phyloP scores from a whole-genome alignment of 768 basidiomycete species.

The Dioszegia aurantiaca region DNA sequence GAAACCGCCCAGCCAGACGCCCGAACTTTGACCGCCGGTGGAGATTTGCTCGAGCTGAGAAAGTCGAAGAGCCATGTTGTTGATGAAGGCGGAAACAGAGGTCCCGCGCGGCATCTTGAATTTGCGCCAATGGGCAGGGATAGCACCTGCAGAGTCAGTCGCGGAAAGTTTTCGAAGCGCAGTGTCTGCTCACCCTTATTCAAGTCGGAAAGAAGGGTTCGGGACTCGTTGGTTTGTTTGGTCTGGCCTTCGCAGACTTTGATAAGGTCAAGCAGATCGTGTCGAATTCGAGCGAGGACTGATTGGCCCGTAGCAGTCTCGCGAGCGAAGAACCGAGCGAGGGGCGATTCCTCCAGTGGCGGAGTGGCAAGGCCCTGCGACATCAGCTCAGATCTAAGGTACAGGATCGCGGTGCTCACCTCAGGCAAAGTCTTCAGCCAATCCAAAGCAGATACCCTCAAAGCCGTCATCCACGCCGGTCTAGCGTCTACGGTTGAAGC shows the following conservation, averaged over 20 bases:
- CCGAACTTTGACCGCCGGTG: slow-evolving; percentile 55
- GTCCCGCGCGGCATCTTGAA: slow-evolving; percentile 83
- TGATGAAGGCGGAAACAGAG: slow-evolving; percentile 81
- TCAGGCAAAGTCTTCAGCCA: slow-evolving; percentile 76
- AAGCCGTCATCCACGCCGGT: slow-evolving; percentile 90
- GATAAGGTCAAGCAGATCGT: slow-evolving; percentile 75
- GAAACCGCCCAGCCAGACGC: slow-evolving; percentile 84
- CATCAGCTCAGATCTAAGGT: slow-evolving; percentile 54
- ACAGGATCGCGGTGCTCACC: slow-evolving; percentile 56
- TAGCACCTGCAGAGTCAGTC: slow-evolving; percentile 63
- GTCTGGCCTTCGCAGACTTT: slow-evolving; percentile 79
- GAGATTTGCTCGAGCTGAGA: slow-evolving; percentile 77
- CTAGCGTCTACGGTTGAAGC: slow-evolving; percentile 55
- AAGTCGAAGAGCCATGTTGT: slow-evolving; percentile 73
- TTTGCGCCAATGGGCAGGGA: slow-evolving; percentile 80
- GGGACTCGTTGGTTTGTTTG: slow-evolving; percentile 94
- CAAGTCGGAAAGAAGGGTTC: slow-evolving; percentile 81
- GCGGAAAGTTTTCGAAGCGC: slow-evolving; percentile 7
- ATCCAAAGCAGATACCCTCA: slow-evolving; percentile 76
- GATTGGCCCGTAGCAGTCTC: slow-evolving; percentile 77
- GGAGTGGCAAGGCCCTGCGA: slow-evolving; percentile 58
- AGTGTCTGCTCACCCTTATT: slow-evolving; percentile 70
- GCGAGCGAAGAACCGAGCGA: slow-evolving; percentile 82
- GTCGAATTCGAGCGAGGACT: slow-evolving; percentile 72
- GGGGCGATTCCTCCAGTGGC: slow-evolving; percentile 61